Conservation (phyloP, 352 stramenopile genomes). For the Phytophthora aleatoria region DNA sequence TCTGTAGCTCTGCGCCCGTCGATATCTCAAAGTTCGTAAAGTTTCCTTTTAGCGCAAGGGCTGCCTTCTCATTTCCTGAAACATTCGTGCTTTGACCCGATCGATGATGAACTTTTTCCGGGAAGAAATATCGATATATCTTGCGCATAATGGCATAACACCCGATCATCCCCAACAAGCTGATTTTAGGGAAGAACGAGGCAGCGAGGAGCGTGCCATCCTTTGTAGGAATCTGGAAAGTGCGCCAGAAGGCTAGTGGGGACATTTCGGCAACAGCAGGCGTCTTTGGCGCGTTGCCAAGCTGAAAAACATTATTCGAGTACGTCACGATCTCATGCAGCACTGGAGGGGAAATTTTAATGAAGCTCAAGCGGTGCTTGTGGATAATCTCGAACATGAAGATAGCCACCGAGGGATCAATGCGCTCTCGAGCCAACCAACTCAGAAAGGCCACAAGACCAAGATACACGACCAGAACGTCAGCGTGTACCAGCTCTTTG, state of each 20-base stretch:
- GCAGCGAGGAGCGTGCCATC: conserved; percentile 21
- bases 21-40: conserved; percentile 41
- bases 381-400: conserved; percentile 33
- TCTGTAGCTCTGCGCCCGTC: conserved; percentile 33
- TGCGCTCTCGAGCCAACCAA: conserved; percentile 21
- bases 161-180: conserved; percentile 13
- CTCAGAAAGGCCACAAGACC: conserved; percentile 24
- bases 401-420: conserved; percentile 27
- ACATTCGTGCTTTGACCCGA: conserved; percentile 9
- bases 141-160: conserved; percentile 25
- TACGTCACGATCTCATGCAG: conserved; percentile 15
- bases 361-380: conserved; percentile 20
- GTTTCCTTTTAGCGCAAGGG: conserved; percentile 11
- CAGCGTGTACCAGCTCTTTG: conserved; percentile 32
- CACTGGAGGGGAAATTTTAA: conserved; percentile 1
- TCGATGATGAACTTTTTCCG: conserved; percentile 8
- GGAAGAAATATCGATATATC: conserved; percentile 12
- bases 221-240: conserved; percentile 24
- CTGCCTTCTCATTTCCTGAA: conserved; percentile 17
- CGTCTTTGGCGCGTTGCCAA: conserved; percentile 5
- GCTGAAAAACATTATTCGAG: conserved; percentile 13
- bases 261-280: conserved; percentile 17
- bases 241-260: conserved; percentile 23
- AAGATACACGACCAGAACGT: conserved; percentile 35
- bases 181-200: conserved; percentile 28